These are phyloP conservation scores for Venturia aucupariae DNA, from an alignment of 2,329 filamentous ascomycete species.

Conservation along the genomic window DNA sequence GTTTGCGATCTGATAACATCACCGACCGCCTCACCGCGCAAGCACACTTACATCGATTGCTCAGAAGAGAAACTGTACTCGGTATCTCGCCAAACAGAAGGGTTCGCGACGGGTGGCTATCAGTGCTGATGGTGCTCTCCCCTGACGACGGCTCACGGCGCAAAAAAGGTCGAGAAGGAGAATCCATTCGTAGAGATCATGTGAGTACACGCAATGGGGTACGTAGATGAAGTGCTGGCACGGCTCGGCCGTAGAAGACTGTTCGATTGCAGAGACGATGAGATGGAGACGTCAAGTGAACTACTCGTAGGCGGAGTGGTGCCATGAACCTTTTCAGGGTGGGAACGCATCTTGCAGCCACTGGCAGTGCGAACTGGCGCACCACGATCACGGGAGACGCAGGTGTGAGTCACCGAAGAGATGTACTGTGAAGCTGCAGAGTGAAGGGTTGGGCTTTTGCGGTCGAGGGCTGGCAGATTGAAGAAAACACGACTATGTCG, in stretches of 20 bases:
- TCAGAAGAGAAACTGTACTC: slow-evolving; percentile 28
- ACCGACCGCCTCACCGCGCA: not conserved
- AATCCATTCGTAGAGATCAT: slow-evolving; percentile 7
- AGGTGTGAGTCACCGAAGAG: slow-evolving; percentile 33
- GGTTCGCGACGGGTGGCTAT: slow-evolving; percentile 29
- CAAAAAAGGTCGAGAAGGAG: slow-evolving; percentile 8
- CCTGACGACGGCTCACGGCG: slow-evolving; percentile 13
- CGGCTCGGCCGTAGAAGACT: not conserved
- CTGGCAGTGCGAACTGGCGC: slow-evolving; percentile 8
- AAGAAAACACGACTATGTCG: slow-evolving; percentile 30
- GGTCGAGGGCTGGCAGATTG: slow-evolving; percentile 15
- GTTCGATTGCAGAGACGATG: not conserved
- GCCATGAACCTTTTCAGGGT: slow-evolving; percentile 2
- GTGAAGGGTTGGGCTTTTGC: slow-evolving; percentile 12
- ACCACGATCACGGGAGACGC: slow-evolving; percentile 21
- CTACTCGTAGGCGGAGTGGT: not conserved
- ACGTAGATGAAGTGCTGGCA: slow-evolving; percentile 7
- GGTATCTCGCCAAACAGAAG: slow-evolving; percentile 43
- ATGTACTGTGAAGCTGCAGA: slow-evolving; percentile 12
- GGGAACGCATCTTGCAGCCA: slow-evolving; percentile 1
- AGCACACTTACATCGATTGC: slow-evolving; percentile 16
- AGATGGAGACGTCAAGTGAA: not conserved
- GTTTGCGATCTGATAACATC: not conserved
- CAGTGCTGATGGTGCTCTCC: slow-evolving; percentile 5
- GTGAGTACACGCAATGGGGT: not conserved